Evolutionary conservation across 139 green algal genomes (phyloP), one percentile per base, ranked within the genome.

Genomic region (Asterochloris erici): DNA sequence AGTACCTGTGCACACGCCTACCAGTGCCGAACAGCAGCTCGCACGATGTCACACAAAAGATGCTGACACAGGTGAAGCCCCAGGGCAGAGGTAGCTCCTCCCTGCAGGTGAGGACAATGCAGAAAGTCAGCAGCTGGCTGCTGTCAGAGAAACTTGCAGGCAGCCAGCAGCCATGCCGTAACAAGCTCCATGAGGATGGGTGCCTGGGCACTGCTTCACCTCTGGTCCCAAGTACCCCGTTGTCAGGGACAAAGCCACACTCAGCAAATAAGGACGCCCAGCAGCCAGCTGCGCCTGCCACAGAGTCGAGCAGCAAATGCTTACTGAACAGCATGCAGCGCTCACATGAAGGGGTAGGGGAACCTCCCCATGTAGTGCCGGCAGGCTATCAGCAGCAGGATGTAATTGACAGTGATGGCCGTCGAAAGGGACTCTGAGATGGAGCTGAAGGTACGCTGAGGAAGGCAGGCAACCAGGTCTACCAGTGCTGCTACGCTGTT

Each of bases 271-370:
- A 77, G 26, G 11, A n/a, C n/a, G 60, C 73, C 54, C 73, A 77
- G 17, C 73, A 24, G 12, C 16, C 13, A 60, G 15, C 0, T 14
- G 27, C 21, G 16, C 54, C 23, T 27, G 38, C 29, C 14, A 13
- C 38, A 27, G 28, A 28, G 10, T 27, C 14, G 61, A 24, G 27
- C 26, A 78, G 27, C 26, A 60, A 27, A 21, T 63, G 73, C 26
- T n/a, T 9, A 26, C n/a, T n/a, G n/a, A 23, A 11, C 28, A 61
- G 26, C 27, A 29, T 63, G 70, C 38, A 54, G 38, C 4, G 21
- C 73, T 79, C 66, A 79, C 74, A 79, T 79, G 47, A 79, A 79
- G 21, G 74, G 54, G 19, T 79, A 79, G 64, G 74, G 74, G 19
- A 79, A 79, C 1, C 11, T 63, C 12, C 74, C 74, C 19, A 17